Percentiles rank a stretch among this genome's conserved stretches.
Evolutionary conservation across 1,139 yeast species (phyloP).

Genomic region (Williopsis jadinii): DNA sequence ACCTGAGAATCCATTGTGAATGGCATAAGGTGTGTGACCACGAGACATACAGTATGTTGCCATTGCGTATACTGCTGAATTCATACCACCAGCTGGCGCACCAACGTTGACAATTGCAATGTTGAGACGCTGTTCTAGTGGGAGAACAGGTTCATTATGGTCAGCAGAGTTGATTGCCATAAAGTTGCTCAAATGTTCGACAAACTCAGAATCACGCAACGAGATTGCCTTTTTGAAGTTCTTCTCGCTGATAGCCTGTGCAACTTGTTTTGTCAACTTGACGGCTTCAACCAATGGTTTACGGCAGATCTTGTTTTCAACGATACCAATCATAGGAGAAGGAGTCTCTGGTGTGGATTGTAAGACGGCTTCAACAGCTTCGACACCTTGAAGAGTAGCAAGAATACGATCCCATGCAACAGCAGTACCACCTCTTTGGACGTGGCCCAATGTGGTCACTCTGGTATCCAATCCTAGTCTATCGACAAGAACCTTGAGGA

Average conservation of each 20-base stretch:
- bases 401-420: conserved; percentile 87
- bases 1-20: conserved; percentile 91
- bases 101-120: conserved; percentile 89
- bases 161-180: conserved; percentile 65
- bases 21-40: conserved; percentile 85
- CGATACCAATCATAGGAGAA: conserved; percentile 89
- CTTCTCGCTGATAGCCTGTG: conserved; percentile 70
- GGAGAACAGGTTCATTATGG: conserved; percentile 49
- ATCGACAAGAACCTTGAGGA: conserved; percentile 70
- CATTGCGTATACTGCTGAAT: conserved; percentile 87
- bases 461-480: conserved; percentile 84
- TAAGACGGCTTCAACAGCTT: conserved; percentile 90
- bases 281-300: conserved; percentile 88
- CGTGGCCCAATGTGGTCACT: conserved; percentile 93
- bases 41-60: conserved; percentile 84
- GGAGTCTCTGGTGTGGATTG: conserved; percentile 87
- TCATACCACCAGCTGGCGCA: conserved; percentile 96
- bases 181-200: conserved; percentile 69
- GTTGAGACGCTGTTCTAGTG: conserved; percentile 40
- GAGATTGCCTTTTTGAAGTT: conserved; percentile 84
- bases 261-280: conserved; percentile 75
- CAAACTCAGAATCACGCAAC: conserved; percentile 80
- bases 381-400: conserved; percentile 96
- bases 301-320: conserved; percentile 81
- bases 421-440: conserved; percentile 97